Evolutionary conservation across 2,329 filamentous ascomycete species (phyloP), one percentile per base, ranked within the genome.

Genomic region (Apiospora aurea): DNA sequence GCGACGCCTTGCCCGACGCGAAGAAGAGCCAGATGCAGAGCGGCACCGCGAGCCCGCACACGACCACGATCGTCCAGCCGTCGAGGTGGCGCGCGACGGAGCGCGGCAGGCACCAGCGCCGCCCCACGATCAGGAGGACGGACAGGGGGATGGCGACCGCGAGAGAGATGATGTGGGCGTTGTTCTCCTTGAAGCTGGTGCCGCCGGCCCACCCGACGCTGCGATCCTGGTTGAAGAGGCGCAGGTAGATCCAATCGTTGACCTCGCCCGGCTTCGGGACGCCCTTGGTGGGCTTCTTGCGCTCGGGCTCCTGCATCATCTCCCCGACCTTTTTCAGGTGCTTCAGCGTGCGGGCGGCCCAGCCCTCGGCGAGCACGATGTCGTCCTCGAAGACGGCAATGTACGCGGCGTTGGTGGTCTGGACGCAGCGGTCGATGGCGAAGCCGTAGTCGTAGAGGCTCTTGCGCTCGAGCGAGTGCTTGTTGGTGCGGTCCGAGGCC

Each of bases 311-410:
- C 29, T 71, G 75, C 79, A 80, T 80, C 78, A 79, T 79, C 10
- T 73, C 67, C 53, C 76, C 78, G 53, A 57, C 70, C 1, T 53
- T 73, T 14, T 57, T 73, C n/a, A 80, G 67, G 29, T 79, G 75
- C 41, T 72, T 75, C 29, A 80, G 69, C 0, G 78, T 79, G 66
- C 70, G 72, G 46, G 76, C 78, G 2, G 76, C 78, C 79, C 79
- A 80, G 26, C 78, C 78, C 64, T 80, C 78, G 2, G 79, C 79
- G 7, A 80, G 77, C 4, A 80, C 73, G 24, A 80, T 79, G 67
- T 80, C 79, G n/a, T 76, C 79, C 72, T 80, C 79, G 21, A 80
- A 75, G 8, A 80, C 66, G 1, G 78, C 79, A 47, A 80, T 79
- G 68, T 80, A 79, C 2, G 79, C 77, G 10, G 79, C 78, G 7